phyloP scores from a whole-genome alignment of 306 rosid species.

The Canavalia gladiata region DNA sequence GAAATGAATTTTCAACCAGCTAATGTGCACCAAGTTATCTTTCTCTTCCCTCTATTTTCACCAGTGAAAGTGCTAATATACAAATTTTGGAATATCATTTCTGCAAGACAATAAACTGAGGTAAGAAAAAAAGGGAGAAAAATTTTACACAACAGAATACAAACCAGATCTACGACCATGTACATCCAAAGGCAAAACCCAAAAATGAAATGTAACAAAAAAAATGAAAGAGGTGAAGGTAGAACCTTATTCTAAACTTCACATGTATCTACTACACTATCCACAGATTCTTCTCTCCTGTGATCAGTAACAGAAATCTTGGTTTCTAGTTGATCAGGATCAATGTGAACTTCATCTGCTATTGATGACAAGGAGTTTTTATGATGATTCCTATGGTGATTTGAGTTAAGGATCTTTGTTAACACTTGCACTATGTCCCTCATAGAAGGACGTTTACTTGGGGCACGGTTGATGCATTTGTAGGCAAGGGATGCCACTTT shows the following conservation, averaged over 20 bases:
- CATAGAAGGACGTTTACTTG: constrained; percentile 80
- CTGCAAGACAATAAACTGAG: background rate
- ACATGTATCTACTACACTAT: constrained; percentile 59
- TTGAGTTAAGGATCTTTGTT: constrained; percentile 58
- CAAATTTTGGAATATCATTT: constrained; percentile 38
- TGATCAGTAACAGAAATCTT: constrained; percentile 50
- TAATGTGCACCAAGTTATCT: background rate
- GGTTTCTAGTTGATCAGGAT: constrained; percentile 60
- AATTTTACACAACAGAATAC: background rate
- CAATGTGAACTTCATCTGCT: constrained; percentile 66
- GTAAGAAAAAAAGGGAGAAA: background rate
- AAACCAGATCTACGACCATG: constrained; percentile 21
- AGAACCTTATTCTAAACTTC: constrained; percentile 58
- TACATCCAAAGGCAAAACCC: constrained; percentile 40
- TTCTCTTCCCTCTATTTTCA: constrained; percentile 35
- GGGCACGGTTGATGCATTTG: constrained; percentile 69
- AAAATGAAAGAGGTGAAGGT: constrained; percentile 32
- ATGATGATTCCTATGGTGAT: constrained; percentile 57
- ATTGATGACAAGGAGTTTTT: constrained; percentile 59
- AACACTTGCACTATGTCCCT: constrained; percentile 78
- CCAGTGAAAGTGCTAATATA: constrained; percentile 40
- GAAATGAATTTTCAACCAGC: background rate
- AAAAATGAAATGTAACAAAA: constrained; percentile 30
- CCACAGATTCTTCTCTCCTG: constrained; percentile 69
- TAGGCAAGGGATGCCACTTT: constrained; percentile 76